Base-by-base conservation (phyloP, 2,329 filamentous ascomycete species). In the Endothia cerciana region DNA sequence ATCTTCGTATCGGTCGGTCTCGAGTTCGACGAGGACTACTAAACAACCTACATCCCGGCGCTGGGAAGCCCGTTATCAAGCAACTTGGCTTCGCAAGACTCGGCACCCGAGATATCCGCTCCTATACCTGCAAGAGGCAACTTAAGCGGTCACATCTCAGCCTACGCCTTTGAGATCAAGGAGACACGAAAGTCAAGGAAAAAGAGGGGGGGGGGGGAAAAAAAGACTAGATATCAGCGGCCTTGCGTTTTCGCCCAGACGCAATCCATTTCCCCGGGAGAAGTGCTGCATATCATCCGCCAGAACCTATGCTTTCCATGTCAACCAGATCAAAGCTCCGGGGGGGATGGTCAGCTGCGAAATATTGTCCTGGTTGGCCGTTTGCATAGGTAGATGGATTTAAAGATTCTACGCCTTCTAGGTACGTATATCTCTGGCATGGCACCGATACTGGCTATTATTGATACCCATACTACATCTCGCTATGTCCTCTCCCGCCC, bases 1-100 rank as follows among this genome's bases (percentile, higher is more conserved):
- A 36, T 64, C 61, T 66, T 66, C 41, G 30, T 66, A 36, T 64
- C 61, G 33, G 30, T 66, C 4, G 65, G 57, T 56, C 43, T 66
- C 19, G 61, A 66, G 49, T 28, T 57, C 22, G 45, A 25, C 36
- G 49, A 17, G 38, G 28, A 61, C 40, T n/a, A n/a, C 56, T 43
- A 65, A 41, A 49, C 28, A 60, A 43, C 43, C 38, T 60, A 47
- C 41, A 60, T 43, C 40, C 45, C 7, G 28, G 6, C 11, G 25
- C 41, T 13, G 41, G 45, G 41, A 60, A 60, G n/a, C 58, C 45
- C 5, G 17, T 40, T 6, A 49, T 38, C 7, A 30, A 7, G n/a
- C 45, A 53, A 28, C 33, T 61, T 53, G 59, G n/a, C 19, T 53
- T 61, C 22, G 59, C 59, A 17, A 61, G 59, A 38, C 45, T 61